Evolutionary conservation across 2,329 filamentous ascomycete species (phyloP).

Genomic region (Sclerotinia subarctica): DNA sequence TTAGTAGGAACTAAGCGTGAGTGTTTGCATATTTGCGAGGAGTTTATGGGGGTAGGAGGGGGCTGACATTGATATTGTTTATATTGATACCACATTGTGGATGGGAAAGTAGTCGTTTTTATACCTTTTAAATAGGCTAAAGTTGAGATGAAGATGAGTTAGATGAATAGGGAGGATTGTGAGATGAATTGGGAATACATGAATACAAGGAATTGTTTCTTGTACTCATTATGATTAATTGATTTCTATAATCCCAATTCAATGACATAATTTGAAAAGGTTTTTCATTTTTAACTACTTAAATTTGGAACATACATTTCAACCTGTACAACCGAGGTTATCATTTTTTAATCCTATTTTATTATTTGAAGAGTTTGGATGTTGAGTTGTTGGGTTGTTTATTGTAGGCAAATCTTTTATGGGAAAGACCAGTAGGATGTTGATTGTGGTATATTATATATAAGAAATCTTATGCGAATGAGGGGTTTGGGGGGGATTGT

Average conservation of each 20-base stretch:
- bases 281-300: too few relatives aligned
- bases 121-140: constrained; percentile 1
- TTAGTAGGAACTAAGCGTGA: background rate
- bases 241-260: background rate
- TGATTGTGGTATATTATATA: too few relatives aligned
- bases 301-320: too few relatives aligned
- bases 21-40: constrained; percentile 13
- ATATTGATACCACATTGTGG: constrained; percentile 12
- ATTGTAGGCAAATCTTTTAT: too few relatives aligned
- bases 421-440: too few relatives aligned
- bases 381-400: too few relatives aligned
- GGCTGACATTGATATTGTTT: background rate
- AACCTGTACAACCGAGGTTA: too few relatives aligned
- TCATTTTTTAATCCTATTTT: too few relatives aligned
- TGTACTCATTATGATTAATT: background rate
- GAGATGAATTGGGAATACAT: background rate
- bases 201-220: background rate
- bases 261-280: too few relatives aligned
- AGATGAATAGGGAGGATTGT: background rate
- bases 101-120: background rate
- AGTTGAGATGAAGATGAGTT: background rate
- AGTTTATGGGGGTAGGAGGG: background rate
- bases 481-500: too few relatives aligned
- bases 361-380: too few relatives aligned
- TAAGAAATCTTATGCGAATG: too few relatives aligned